Evolutionary conservation across 2,329 filamentous ascomycete species (phyloP).

Genomic region (Pestalotiopsis sp.): DNA sequence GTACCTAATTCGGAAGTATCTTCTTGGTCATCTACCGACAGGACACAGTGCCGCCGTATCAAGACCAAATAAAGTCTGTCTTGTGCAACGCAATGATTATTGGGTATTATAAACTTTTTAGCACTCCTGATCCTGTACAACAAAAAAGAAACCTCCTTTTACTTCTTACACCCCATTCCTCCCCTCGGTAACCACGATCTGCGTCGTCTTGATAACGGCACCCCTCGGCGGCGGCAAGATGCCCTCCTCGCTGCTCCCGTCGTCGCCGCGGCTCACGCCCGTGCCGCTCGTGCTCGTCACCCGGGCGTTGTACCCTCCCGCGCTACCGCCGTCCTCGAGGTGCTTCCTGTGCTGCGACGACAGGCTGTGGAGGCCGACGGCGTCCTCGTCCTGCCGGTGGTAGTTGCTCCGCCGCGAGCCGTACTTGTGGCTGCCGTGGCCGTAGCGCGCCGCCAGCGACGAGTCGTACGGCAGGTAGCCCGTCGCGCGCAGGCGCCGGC

Average conservation of each 20-base stretch:
- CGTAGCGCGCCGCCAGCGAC: not conserved
- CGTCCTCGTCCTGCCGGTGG: conserved; percentile 3
- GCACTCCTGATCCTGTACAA: not conserved
- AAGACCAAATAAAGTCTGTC: too few species aligned
- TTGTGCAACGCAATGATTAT: too few species aligned
- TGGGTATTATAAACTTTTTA: too few species aligned
- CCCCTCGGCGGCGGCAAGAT: conserved; percentile 11
- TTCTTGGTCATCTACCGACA: too few species aligned
- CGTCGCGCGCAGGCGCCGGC: conserved; percentile 11
- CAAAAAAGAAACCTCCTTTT: not conserved
- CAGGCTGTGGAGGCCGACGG: not conserved
- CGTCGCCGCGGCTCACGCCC: not conserved
- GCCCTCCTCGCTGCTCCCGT: conserved; percentile 14
- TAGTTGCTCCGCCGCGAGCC: not conserved
- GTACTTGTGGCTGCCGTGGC: not conserved
- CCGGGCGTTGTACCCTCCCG: not conserved
- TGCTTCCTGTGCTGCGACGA: not conserved
- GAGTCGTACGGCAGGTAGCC: conserved; percentile 6
- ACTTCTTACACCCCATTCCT: not conserved
- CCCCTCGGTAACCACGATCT: conserved; percentile 9
- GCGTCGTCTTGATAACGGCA: conserved; percentile 8
- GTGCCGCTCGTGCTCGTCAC: not conserved
- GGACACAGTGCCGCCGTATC: too few species aligned
- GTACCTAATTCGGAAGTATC: too few species aligned
- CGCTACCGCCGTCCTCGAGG: not conserved